Conservation (phyloP, 306 rosid species). For the Cyclanthera cordifolia region DNA sequence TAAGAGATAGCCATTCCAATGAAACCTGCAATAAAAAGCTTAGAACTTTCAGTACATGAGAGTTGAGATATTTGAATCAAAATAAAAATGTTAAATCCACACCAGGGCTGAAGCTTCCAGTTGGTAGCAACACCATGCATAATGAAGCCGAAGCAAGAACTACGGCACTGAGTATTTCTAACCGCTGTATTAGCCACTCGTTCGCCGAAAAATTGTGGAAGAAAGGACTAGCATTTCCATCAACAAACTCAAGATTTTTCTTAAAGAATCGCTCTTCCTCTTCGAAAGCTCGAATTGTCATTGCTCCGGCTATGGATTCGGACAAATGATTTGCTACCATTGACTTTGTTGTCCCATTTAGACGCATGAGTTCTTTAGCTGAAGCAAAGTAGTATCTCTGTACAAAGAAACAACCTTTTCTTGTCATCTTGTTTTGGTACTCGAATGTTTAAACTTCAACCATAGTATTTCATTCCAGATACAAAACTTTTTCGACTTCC, state of each 20-base stretch:
- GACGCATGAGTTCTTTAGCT: slow-evolving; percentile 68
- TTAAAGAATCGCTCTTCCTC: slow-evolving; percentile 59
- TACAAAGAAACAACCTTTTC: background rate
- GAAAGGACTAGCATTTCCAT: slow-evolving; percentile 60
- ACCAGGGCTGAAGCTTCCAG: slow-evolving; percentile 64
- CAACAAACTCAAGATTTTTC: slow-evolving; percentile 47
- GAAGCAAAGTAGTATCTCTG: slow-evolving; percentile 66
- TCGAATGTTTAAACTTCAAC: no score
- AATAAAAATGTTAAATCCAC: slow-evolving; percentile 12
- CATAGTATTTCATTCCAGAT: background rate
- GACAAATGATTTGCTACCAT: slow-evolving; percentile 70
- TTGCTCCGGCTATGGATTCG: slow-evolving; percentile 75
- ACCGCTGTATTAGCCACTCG: slow-evolving; percentile 75
- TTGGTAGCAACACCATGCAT: slow-evolving; percentile 66
- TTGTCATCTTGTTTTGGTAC: no score
- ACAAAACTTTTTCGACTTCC: background rate
- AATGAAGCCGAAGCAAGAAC: slow-evolving; percentile 57
- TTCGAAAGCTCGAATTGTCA: slow-evolving; percentile 72
- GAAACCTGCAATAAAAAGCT: slow-evolving; percentile 36
- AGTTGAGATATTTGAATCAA: background rate
- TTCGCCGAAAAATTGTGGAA: slow-evolving; percentile 71
- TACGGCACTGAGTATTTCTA: slow-evolving; percentile 55
- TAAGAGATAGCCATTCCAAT: slow-evolving; percentile 78
- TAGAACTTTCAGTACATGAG: background rate
- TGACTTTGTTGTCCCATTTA: slow-evolving; percentile 79